Percentiles rank a stretch among this genome's conserved stretches.
Evolutionary conservation across 352 stramenopile species (phyloP).

Genomic region (Pythium guiyangense): DNA sequence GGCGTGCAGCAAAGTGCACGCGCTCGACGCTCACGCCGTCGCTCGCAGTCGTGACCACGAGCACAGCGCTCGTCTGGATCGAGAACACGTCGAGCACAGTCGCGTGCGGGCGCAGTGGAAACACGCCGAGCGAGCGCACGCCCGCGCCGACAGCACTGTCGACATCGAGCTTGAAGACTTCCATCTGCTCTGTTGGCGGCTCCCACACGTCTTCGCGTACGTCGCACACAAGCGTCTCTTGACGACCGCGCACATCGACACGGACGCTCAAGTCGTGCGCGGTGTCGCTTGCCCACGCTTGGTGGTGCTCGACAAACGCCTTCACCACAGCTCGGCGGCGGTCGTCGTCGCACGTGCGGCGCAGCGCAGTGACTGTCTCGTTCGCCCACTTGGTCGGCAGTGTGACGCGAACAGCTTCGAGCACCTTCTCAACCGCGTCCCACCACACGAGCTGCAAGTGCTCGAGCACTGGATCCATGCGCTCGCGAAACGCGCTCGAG

Average conservation of each 20-base stretch:
- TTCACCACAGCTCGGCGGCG: not conserved
- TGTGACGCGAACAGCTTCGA: slow-evolving; percentile 14
- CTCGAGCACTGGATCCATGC: slow-evolving; percentile 11
- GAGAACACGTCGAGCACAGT: too few species aligned
- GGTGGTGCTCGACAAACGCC: slow-evolving; percentile 1
- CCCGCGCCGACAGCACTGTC: not conserved
- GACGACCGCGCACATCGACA: slow-evolving; percentile 1
- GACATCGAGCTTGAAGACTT: slow-evolving; percentile 13
- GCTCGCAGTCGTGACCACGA: too few species aligned
- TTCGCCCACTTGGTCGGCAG: not conserved
- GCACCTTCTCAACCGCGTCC: slow-evolving; percentile 18
- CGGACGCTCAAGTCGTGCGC: not conserved
- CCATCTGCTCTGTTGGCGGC: slow-evolving; percentile 8
- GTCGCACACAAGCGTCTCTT: slow-evolving; percentile 3
- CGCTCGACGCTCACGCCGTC: too few species aligned
- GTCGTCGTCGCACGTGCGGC: slow-evolving; percentile 5
- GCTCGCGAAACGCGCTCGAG: slow-evolving; percentile 8
- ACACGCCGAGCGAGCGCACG: too few species aligned
- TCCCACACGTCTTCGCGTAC: slow-evolving; percentile 10
- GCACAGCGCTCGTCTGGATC: too few species aligned
- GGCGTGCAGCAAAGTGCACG: too few species aligned
- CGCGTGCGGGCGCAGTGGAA: too few species aligned
- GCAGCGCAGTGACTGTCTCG: not conserved
- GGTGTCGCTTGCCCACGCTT: not conserved
- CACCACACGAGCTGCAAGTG: slow-evolving; percentile 24